Percentiles rank a stretch among this genome's conserved stretches.
phyloP scores from a whole-genome alignment of 2,329 filamentous ascomycete species.

The Aspergillus ruber region DNA sequence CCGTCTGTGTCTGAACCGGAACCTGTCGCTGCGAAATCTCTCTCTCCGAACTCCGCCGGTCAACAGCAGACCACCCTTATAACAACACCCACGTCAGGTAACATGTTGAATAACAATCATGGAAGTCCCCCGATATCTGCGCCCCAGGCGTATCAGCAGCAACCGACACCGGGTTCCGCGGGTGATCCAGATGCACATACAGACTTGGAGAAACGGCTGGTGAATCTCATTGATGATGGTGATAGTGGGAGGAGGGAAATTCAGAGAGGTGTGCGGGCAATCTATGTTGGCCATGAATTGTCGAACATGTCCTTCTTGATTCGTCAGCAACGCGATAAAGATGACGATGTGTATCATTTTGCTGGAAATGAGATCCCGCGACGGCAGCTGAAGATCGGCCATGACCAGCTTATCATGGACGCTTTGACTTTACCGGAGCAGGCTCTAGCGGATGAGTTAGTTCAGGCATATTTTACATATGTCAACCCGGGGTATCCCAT shows the following conservation, averaged over 20 bases:
- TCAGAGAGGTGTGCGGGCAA: constrained; percentile 43
- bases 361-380: constrained; percentile 39
- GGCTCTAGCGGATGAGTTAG: constrained; percentile 43
- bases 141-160: constrained; percentile 19
- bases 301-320: constrained; percentile 53
- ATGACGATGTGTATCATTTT: constrained; percentile 40
- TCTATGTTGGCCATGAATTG: constrained; percentile 51
- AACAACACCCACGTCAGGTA: constrained; percentile 8
- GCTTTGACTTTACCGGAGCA: constrained; percentile 47
- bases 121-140: constrained; percentile 11
- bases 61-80: background rate
- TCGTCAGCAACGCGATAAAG: constrained; percentile 42
- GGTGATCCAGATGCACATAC: constrained; percentile 35
- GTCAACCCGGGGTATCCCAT: constrained; percentile 50
- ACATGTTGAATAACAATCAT: constrained; percentile 6
- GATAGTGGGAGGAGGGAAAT: constrained; percentile 42
- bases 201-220: constrained; percentile 43
- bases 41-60: constrained; percentile 12
- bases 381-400: constrained; percentile 37
- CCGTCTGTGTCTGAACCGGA: constrained; percentile 18
- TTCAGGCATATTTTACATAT: constrained; percentile 46
- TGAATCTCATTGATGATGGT: constrained; percentile 47
- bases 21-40: constrained; percentile 11
- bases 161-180: constrained; percentile 20
- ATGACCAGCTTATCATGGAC: constrained; percentile 42